Evolutionary conservation across 1,284 basidiomycete genomes (phyloP).

Genomic region (Ustilago trichophora): DNA sequence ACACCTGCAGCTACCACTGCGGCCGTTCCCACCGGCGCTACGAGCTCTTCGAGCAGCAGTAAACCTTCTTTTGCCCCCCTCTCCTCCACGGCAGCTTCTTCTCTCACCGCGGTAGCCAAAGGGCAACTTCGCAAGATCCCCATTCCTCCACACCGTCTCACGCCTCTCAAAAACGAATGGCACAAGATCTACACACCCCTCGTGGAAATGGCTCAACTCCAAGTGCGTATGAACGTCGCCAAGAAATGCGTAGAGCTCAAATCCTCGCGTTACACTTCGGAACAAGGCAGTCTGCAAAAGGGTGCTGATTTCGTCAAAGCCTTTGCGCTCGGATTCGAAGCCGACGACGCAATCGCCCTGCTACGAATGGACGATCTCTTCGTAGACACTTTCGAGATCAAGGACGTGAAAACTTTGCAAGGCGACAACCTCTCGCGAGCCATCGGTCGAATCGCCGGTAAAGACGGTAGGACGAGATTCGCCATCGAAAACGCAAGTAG

Average conservation of each 20-base stretch:
- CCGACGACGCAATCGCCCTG: constrained; percentile 91
- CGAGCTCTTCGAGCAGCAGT: too few relatives aligned
- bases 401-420: constrained; percentile 96
- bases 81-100: constrained; percentile 7
- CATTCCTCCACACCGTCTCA: constrained; percentile 96
- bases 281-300: constrained; percentile 77
- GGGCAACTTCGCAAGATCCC: constrained; percentile 71
- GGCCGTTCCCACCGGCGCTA: neutral
- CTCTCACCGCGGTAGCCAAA: constrained; percentile 40
- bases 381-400: constrained; percentile 96
- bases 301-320: constrained; percentile 99
- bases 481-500: constrained; percentile 96
- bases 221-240: constrained; percentile 95
- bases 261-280: constrained; percentile 87
- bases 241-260: constrained; percentile 88
- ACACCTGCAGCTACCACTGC: neutral
- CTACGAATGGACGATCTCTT: constrained; percentile 95
- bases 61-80: constrained; percentile 35
- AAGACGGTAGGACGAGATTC: constrained; percentile 97
- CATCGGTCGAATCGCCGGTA: constrained; percentile 96
- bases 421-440: constrained; percentile 95
- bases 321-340: constrained; percentile 86
- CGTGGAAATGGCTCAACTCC: constrained; percentile 90
- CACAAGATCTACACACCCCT: constrained; percentile 94
- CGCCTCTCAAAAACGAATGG: constrained; percentile 96